Base-by-base conservation (phyloP, 768 basidiomycete genomes). In the Boletus speciosus region DNA sequence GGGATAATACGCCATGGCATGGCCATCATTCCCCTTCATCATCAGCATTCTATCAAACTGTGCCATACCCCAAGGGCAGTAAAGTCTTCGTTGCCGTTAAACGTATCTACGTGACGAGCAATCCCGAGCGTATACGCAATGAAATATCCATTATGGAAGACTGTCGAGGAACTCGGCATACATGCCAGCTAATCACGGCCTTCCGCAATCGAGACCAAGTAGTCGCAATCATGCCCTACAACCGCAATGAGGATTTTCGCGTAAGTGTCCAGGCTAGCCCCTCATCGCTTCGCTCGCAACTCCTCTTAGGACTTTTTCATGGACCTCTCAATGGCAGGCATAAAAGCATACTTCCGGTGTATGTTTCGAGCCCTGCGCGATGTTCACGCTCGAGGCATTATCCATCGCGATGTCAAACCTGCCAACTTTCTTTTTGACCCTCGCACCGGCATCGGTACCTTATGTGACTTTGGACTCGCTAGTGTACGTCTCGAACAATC, bases 391-490 rank as follows among this genome's bases (percentile, higher is more conserved):
- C 79, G 93, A 49, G 82, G 82, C 6, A 87, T 98, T 63, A 90
- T 98, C 48, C 96, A 98, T 69, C 90, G 96, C 42, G 96, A 98
- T 71, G 91, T 98, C 62, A 98, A 98, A 67, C 95, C 96, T 21
- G 96, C 95, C 55, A 98, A 98, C 70, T 98, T 98, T 69, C 78
- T 98, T 35, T 98, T 88, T 68, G 92, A 98, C 69, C 86, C 91
- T 36, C 81, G 78, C 36, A 88, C 86, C 7, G 88, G 88, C 10
- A 76, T 84, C 12, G 97, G 97, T 23, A 89, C 88, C 1, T 74
- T 99, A 8, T 93, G 92, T 60, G 97, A 98, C 71, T 97, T 98
- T 66, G 97, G 97, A 19, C 79, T 99, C 4, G 97, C 97, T 9
- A 93, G 92, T 63, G 94, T 95, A 71, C 62, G 88, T 73, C 11